These are phyloP conservation scores for Yamadazyma friedrichii DNA, from an alignment of 1,139 yeast species.

Conservation along the genomic window DNA sequence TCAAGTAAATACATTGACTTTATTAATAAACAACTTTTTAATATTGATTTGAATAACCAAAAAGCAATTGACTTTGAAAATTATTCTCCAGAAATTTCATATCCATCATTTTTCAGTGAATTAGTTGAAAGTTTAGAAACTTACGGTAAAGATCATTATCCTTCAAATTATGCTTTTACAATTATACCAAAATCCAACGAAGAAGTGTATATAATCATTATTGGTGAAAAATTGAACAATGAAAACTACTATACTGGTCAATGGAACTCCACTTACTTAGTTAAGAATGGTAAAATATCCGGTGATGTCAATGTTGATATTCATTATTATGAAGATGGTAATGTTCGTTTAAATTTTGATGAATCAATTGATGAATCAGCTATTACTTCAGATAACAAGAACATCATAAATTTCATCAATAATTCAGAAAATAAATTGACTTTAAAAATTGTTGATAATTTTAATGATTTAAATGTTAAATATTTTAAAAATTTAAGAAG, in stretches of 20 bases:
- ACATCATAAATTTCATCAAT: constrained; percentile 53
- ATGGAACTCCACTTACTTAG: constrained; percentile 72
- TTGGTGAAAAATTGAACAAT: constrained; percentile 73
- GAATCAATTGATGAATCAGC: constrained; percentile 32
- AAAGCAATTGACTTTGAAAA: constrained; percentile 53
- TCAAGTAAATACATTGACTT: constrained; percentile 42
- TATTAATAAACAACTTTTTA: constrained; percentile 49
- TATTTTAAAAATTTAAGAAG: constrained; percentile 85
- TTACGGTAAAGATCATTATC: constrained; percentile 52
- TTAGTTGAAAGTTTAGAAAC: constrained; percentile 29
- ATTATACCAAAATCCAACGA: constrained; percentile 35
- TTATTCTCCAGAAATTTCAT: constrained; percentile 21
- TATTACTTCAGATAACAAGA: constrained; percentile 19
- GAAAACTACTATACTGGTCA: constrained; percentile 86
- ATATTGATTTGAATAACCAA: constrained; percentile 54
- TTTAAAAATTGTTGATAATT: constrained; percentile 57
- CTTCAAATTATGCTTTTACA: constrained; percentile 49
- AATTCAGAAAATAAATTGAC: constrained; percentile 63
- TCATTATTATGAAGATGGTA: constrained; percentile 95
- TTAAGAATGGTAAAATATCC: constrained; percentile 35
- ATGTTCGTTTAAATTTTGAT: constrained; percentile 70
- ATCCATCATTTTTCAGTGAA: constrained; percentile 31
- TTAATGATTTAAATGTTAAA: constrained; percentile 72
- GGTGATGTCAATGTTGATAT: constrained; percentile 70
- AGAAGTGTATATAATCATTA: constrained; percentile 45